Base-by-base conservation (phyloP, 805 yeast species). In the Metschnikowia rubicola region DNA sequence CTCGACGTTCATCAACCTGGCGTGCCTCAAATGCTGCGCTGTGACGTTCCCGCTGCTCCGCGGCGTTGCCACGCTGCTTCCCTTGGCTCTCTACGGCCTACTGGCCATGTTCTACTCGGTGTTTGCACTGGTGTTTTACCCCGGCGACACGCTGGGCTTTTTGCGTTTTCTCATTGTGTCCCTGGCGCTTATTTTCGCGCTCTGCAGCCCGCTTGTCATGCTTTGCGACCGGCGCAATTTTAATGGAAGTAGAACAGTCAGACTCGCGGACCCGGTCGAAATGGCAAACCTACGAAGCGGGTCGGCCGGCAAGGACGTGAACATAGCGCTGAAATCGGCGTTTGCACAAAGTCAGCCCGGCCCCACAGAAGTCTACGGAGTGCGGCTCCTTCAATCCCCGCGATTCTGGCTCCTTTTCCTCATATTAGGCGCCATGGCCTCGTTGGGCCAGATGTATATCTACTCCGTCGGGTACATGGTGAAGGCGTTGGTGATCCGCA, bases 21-120 rank as follows among this genome's bases (percentile, higher is more conserved):
- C 86, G 9, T 73, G 83, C 49, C 77, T 86, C 58, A 86, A 86
- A 59, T 85, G 90, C 59, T 83, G 89, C 48, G 88, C 90, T 21
- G 68, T 84, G 35, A 73, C 77, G 39, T 84, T 81, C 58, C 92
- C 95, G 0, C 71, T 77, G 37, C 68, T 77, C 34, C 65, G 88
- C 45, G 95, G 94, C 2, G 71, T 85, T 9, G 91, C 94, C 4
- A 83, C 94, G 0, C 79, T 89, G 0, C 70, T 86, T 37, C 90
- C 92, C 2, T 73, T 86, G 62, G 83, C 91, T 1, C 76, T 85
- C 38, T 85, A 83, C 62, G 95, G 95, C 0, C 72, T 84, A 12
- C 80, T 86, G 60, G 94, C 94, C 4, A 74, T 84, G 56, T 73
- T 83, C 42, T 83, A 78, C 59, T 83, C 90, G 1, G 68, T 76